phyloP scores from a whole-genome alignment of 106 monocot species.

The Posidonia australis region DNA sequence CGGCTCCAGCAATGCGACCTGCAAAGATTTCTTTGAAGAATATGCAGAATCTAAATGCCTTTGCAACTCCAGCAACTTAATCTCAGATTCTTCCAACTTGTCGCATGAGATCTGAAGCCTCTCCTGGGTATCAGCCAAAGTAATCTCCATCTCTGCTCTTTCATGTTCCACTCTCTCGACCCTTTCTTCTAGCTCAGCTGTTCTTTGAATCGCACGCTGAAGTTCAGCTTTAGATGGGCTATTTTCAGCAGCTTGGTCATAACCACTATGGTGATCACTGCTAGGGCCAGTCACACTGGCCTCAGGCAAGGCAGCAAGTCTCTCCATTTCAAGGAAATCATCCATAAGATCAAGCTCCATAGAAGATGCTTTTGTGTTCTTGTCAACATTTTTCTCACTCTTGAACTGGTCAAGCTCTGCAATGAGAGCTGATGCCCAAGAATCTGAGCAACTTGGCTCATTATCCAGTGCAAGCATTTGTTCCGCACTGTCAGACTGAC shows the following conservation, averaged over 20 bases:
- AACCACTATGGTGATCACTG: conserved; percentile 11
- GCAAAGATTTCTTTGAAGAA: conserved; percentile 1
- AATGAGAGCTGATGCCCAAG: conserved; percentile 66
- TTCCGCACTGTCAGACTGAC: conserved; percentile 49
- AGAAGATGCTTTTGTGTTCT: conserved; percentile 16
- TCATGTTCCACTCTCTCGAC: conserved; percentile 41
- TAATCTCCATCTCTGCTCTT: conserved; percentile 38
- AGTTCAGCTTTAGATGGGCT: conserved; percentile 17
- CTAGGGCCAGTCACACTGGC: conserved; percentile 11
- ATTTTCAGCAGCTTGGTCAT: conserved; percentile 7
- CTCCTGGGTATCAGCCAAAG: conserved; percentile 31
- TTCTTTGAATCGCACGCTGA: conserved; percentile 18
- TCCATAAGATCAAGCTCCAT: conserved; percentile 70
- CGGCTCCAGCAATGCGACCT: conserved; percentile 17
- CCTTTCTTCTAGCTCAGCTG: conserved; percentile 35
- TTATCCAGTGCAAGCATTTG: conserved; percentile 21
- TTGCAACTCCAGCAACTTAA: conserved; percentile 32
- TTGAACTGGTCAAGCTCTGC: conserved; percentile 76
- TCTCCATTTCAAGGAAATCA: conserved; percentile 98
- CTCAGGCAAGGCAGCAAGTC: conserved; percentile 37
- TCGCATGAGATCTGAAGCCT: conserved; percentile 23
- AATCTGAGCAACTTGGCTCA: conserved; percentile 40
- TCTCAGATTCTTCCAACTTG: conserved; percentile 23
- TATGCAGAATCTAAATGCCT: conserved; percentile 18
- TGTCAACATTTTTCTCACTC: conserved; percentile 18